phyloP scores from a whole-genome alignment of 306 rosid species.

The Ormosia semicastrata region DNA sequence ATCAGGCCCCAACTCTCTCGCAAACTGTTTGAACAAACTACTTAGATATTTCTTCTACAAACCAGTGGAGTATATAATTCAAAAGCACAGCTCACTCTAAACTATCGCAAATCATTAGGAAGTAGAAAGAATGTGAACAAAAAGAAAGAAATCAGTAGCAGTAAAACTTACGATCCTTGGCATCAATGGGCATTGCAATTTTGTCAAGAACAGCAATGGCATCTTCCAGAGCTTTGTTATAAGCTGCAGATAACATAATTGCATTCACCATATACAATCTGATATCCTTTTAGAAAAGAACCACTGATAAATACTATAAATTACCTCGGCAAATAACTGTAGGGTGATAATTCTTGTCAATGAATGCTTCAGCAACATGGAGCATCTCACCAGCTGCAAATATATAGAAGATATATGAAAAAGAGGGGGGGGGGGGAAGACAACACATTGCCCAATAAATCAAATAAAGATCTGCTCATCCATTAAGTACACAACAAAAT shows the following conservation, averaged over 20 bases:
- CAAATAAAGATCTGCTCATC: not conserved
- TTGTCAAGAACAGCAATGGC: constrained; percentile 89
- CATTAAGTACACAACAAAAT: not conserved
- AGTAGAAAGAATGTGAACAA: not conserved
- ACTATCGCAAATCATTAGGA: not conserved
- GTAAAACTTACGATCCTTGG: constrained; percentile 76
- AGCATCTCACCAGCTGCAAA: constrained; percentile 98
- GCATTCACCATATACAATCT: not conserved
- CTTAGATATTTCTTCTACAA: not conserved
- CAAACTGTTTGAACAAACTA: not conserved
- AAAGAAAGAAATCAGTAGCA: not conserved
- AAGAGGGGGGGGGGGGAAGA: too few relatives aligned
- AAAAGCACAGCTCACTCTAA: not conserved
- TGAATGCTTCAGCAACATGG: constrained; percentile 93
- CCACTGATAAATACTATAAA: not conserved
- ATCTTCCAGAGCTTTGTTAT: constrained; percentile 94
- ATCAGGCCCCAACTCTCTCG: not conserved
- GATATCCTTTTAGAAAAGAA: constrained; percentile 11
- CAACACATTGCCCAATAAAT: not conserved
- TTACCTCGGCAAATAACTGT: constrained; percentile 97
- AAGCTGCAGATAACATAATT: constrained; percentile 57
- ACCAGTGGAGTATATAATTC: not conserved
- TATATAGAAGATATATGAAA: too few relatives aligned
- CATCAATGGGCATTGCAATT: constrained; percentile 83
- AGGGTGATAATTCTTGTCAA: constrained; percentile 88